Percentiles rank a stretch among this genome's conserved stretches.
phyloP scores from a whole-genome alignment of 352 stramenopile species.

The Thraustochytrium sp. region DNA sequence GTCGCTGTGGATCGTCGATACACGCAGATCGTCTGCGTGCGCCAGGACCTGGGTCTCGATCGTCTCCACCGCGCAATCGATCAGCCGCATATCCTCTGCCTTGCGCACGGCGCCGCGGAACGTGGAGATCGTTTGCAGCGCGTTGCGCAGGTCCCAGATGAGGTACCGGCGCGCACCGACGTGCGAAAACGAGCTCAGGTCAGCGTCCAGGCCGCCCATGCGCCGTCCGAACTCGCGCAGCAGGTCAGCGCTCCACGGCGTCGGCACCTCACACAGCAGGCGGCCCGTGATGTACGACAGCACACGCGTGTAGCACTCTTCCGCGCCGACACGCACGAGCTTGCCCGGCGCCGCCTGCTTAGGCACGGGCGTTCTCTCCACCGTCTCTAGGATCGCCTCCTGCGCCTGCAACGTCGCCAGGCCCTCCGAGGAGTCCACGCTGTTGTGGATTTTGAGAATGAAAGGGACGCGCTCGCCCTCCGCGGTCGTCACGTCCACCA shows the following conservation, averaged over 20 bases:
- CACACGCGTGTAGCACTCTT: neutral
- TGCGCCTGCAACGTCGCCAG: neutral
- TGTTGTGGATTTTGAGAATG: constrained; percentile 34
- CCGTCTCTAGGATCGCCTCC: neutral
- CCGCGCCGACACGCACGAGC: neutral
- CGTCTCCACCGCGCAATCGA: neutral
- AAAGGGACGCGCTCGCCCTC: neutral
- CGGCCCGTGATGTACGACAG: neutral
- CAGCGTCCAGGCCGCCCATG: neutral
- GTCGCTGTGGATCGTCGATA: neutral
- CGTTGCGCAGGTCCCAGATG: constrained; percentile 24
- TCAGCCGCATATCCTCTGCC: neutral
- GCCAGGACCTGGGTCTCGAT: neutral
- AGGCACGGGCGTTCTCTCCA: neutral
- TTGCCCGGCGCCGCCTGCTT: neutral
- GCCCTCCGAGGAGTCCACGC: neutral
- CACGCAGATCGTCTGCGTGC: neutral
- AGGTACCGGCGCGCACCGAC: neutral
- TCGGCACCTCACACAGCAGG: neutral
- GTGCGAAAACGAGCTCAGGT: neutral
- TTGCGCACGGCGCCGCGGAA: neutral
- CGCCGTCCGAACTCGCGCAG: neutral
- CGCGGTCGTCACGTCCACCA: neutral
- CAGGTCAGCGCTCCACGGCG: neutral
- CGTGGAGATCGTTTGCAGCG: neutral